Evolutionary conservation across 2,329 filamentous ascomycete species (phyloP).

Genomic region (Ophidiomyces ophidiicola): DNA sequence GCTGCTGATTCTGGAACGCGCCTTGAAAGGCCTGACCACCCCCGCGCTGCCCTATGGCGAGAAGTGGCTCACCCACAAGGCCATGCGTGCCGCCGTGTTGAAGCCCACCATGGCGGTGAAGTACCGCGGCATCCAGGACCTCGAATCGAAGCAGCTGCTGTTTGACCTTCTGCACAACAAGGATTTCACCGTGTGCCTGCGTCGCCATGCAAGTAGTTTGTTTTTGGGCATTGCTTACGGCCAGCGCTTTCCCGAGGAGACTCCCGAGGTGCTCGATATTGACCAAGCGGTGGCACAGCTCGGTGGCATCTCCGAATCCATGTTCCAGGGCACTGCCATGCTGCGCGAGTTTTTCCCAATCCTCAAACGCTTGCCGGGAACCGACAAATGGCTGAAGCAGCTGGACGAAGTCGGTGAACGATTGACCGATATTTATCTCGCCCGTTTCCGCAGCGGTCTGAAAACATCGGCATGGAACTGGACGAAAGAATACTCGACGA

Average conservation of each 20-base stretch:
- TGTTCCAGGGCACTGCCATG: neutral
- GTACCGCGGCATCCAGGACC: constrained; percentile 15
- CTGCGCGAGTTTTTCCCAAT: constrained; percentile 10
- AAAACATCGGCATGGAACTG: neutral
- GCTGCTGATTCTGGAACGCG: constrained; percentile 16
- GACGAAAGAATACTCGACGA: neutral
- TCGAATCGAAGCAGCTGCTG: constrained; percentile 14
- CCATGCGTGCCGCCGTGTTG: constrained; percentile 12
- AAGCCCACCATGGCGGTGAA: constrained; percentile 1
- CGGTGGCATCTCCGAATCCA: constrained; percentile 4
- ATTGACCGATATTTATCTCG: neutral
- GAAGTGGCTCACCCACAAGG: constrained; percentile 13
- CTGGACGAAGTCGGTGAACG: neutral
- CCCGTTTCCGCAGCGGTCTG: neutral
- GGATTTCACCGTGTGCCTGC: constrained; percentile 11
- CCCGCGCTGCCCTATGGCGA: constrained; percentile 12
- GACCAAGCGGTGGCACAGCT: constrained; percentile 15
- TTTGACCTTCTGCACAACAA: constrained; percentile 12
- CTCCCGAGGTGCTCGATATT: constrained; percentile 7
- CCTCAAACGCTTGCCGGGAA: neutral
- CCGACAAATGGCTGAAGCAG: neutral
- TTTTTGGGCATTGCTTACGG: constrained; percentile 16
- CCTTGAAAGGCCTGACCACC: neutral
- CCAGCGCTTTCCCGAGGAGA: constrained; percentile 7
- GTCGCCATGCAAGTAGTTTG: constrained; percentile 13